Conservation (phyloP, 805 yeast species). For the Clavispora asparagi region DNA sequence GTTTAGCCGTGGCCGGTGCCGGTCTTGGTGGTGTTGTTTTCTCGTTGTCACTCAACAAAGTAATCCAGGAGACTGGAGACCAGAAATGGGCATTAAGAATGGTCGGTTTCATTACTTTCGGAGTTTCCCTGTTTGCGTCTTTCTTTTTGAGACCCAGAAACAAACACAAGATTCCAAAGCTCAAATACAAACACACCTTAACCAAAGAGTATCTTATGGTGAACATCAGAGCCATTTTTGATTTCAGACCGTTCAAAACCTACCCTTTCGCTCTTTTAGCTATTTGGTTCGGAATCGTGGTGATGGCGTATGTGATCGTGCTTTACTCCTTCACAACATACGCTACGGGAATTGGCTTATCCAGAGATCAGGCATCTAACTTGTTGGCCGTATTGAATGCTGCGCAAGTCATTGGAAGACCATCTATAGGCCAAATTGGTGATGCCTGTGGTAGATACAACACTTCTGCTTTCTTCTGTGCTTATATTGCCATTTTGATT, state of each 20-base stretch:
- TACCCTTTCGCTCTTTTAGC: conserved; percentile 21
- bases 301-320: conserved; percentile 34
- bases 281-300: conserved; percentile 32
- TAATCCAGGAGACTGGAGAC: conserved; percentile 37
- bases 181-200: conserved; percentile 19
- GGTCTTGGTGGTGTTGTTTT: conserved; percentile 49
- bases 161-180: conserved; percentile 7
- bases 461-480: conserved; percentile 17
- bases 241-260: conserved; percentile 21
- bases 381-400: conserved; percentile 36
- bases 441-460: conserved; percentile 46
- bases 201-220: conserved; percentile 14
- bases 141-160: conserved; percentile 43
- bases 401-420: conserved; percentile 46
- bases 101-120: conserved; percentile 29
- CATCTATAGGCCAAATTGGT: conserved; percentile 42
- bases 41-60: conserved; percentile 36
- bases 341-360: conserved; percentile 41
- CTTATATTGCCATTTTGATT: conserved; percentile 20
- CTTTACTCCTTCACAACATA: conserved; percentile 36
- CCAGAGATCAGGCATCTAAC: conserved; percentile 25
- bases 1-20: conserved; percentile 44
- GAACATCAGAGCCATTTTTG: conserved; percentile 32
- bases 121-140: conserved; percentile 31
- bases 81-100: conserved; percentile 42